Conservation (phyloP, 345 rosid species). For the Balakata baccata region DNA sequence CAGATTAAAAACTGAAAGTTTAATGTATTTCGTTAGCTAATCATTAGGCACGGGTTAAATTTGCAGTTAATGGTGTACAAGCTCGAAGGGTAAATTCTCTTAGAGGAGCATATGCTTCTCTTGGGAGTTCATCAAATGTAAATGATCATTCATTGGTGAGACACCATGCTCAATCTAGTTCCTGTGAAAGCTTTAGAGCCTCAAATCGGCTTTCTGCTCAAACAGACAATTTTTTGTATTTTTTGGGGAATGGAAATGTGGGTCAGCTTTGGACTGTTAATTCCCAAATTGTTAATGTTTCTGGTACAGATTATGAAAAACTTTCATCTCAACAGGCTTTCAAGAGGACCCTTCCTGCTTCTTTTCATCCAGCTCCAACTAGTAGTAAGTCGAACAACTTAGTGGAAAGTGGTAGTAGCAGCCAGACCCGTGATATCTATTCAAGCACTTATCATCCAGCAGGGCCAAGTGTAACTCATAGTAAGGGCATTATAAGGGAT, state of each 20-base stretch:
- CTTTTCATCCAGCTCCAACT: constrained; percentile 35
- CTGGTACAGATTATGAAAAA: constrained; percentile 49
- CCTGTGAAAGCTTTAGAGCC: constrained; percentile 27
- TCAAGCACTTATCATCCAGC: constrained; percentile 33
- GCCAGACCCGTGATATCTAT: constrained; percentile 39
- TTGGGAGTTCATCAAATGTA: constrained; percentile 42
- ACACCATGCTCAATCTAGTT: constrained; percentile 21
- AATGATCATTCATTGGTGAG: constrained; percentile 23
- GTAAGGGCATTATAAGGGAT: constrained; percentile 44
- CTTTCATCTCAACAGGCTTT: constrained; percentile 57
- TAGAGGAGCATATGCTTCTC: constrained; percentile 27
- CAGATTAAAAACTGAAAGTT: neutral
- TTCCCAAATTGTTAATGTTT: constrained; percentile 48
- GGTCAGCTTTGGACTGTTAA: constrained; percentile 38
- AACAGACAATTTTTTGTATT: constrained; percentile 34
- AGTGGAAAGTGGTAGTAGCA: constrained; percentile 33
- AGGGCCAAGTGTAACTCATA: constrained; percentile 35
- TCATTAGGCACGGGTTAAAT: neutral
- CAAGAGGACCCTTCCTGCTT: constrained; percentile 52
- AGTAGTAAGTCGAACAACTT: constrained; percentile 29
- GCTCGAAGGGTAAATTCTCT: constrained; percentile 26
- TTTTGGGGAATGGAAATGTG: constrained; percentile 36
- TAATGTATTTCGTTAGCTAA: neutral
- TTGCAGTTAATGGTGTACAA: constrained; percentile 39
- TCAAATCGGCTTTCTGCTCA: constrained; percentile 19